A percentile compares a stretch with the other conserved stretches of the same genome.
Evolutionary conservation across 1,139 yeast genomes (phyloP).

Genomic region (Yamadazyma blattariae): DNA sequence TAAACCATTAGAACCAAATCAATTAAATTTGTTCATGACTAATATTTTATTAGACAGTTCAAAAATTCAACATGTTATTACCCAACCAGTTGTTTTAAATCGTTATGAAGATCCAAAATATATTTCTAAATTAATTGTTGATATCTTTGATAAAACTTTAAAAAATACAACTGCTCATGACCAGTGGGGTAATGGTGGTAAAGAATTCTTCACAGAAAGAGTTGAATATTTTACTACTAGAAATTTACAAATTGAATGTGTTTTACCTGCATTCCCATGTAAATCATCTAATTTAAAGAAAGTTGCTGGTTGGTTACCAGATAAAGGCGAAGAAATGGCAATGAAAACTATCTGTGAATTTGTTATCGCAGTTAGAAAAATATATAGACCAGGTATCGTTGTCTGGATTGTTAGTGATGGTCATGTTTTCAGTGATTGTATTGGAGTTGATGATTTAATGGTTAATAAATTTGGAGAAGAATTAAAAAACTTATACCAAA

Average conservation of each 20-base stretch:
- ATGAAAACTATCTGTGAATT: slow-evolving; percentile 30
- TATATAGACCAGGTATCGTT: slow-evolving; percentile 56
- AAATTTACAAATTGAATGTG: slow-evolving; percentile 48
- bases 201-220: slow-evolving; percentile 34
- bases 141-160: slow-evolving; percentile 37
- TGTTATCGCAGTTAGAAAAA: slow-evolving; percentile 26
- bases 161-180: slow-evolving; percentile 48
- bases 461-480: slow-evolving; percentile 48
- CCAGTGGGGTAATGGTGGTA: slow-evolving; percentile 49
- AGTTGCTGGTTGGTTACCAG: slow-evolving; percentile 52
- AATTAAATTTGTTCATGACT: slow-evolving; percentile 36
- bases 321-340: slow-evolving; percentile 43
- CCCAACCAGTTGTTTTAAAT: neutral
- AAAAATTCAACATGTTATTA: slow-evolving; percentile 6
- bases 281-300: slow-evolving; percentile 55
- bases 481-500: slow-evolving; percentile 38
- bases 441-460: slow-evolving; percentile 48
- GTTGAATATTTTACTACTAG: slow-evolving; percentile 49
- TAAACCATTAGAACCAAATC: slow-evolving; percentile 17
- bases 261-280: slow-evolving; percentile 64
- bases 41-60: slow-evolving; percentile 20
- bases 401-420: slow-evolving; percentile 63
- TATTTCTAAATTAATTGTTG: slow-evolving; percentile 21
- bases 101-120: slow-evolving; percentile 3
- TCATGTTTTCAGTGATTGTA: slow-evolving; percentile 64